Conservation (phyloP, 805 yeast species). For the Kurtzmaniella cleridarum region DNA sequence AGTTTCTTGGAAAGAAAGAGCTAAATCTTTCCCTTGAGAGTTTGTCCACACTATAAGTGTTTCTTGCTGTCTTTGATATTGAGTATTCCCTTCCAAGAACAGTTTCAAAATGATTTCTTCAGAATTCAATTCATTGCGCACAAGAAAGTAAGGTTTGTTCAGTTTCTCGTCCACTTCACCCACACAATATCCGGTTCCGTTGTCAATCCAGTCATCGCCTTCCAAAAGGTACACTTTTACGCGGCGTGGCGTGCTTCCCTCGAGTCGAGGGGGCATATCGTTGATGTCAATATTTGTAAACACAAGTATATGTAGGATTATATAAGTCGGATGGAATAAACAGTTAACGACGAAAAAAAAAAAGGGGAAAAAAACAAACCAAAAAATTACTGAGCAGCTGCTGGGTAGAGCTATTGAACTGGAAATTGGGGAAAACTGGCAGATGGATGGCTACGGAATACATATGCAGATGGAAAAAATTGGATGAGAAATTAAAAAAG, state of each 20-base stretch:
- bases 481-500: too few relatives aligned
- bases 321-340: too few relatives aligned
- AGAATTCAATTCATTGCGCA: conserved; percentile 62
- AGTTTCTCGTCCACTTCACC: conserved; percentile 51
- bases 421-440: too few relatives aligned
- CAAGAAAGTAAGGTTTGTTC: conserved; percentile 56
- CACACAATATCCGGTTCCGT: conserved; percentile 86
- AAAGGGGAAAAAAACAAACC: too few relatives aligned
- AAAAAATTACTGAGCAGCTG: too few relatives aligned
- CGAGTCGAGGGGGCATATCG: too few relatives aligned
- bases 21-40: conserved; percentile 65
- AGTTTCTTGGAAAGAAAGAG: conserved; percentile 86
- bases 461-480: too few relatives aligned
- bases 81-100: conserved; percentile 65
- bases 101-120: conserved; percentile 58
- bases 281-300: too few relatives aligned
- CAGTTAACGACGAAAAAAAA: too few relatives aligned
- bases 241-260: conserved; percentile 47
- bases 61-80: conserved; percentile 91
- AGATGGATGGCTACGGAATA: too few relatives aligned
- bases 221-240: conserved; percentile 87
- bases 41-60: conserved; percentile 95
- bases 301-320: too few relatives aligned
- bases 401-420: too few relatives aligned
- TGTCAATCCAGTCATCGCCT: conserved; percentile 83